Conservation (phyloP, 1,139 yeast species). For the Candida sanyaensis region DNA sequence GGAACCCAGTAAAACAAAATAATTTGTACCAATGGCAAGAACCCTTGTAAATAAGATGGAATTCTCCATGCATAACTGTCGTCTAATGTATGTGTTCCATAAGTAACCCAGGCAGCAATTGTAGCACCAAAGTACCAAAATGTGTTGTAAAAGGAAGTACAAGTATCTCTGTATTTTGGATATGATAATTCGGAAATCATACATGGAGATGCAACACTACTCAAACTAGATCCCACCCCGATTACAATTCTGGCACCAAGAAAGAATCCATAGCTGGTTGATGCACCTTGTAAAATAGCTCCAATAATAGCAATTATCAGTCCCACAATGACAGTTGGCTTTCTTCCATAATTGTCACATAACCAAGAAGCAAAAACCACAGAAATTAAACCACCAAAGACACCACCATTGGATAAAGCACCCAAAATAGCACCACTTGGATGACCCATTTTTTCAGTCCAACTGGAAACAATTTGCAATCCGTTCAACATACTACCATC, state of each 20-base stretch:
- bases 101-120: conserved; percentile 56
- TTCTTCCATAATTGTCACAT: conserved; percentile 36
- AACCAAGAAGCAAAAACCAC: conserved; percentile 23
- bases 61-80: conserved; percentile 42
- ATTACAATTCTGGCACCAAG: conserved; percentile 38
- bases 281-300: conserved; percentile 43
- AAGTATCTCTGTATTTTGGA: conserved; percentile 49
- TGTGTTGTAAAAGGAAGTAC: conserved; percentile 48
- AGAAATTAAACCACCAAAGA: conserved; percentile 24
- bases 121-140: conserved; percentile 57
- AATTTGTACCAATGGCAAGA: conserved; percentile 29
- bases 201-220: conserved; percentile 39
- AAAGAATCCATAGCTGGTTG: conserved; percentile 41
- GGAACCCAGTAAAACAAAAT: conserved; percentile 37
- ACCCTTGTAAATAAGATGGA: conserved; percentile 49
- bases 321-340: conserved; percentile 28
- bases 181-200: conserved; percentile 45
- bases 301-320: conserved; percentile 33
- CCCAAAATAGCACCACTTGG: conserved; percentile 49
- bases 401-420: conserved; percentile 38
- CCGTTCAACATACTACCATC: conserved; percentile 57
- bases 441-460: conserved; percentile 36
- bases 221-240: conserved; percentile 42
- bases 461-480: conserved; percentile 42
- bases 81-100: conserved; percentile 41